These are phyloP conservation scores for Eucommia ulmoides DNA, from an alignment of 257 asterid species.

Conservation along the genomic window DNA sequence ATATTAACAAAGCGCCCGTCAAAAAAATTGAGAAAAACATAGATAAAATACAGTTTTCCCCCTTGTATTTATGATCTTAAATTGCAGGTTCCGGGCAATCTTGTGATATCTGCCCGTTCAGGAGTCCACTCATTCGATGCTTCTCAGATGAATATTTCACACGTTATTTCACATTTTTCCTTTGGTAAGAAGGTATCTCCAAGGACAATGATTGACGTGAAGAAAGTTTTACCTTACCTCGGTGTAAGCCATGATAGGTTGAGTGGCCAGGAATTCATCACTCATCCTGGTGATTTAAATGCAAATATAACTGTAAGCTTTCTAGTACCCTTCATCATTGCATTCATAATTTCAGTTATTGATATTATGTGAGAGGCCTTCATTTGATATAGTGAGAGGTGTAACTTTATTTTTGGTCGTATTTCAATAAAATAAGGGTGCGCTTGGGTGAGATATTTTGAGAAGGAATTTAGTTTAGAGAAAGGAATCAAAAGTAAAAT, in stretches of 20 bases:
- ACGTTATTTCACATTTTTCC: slow-evolving; percentile 59
- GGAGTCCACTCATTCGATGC: slow-evolving; percentile 88
- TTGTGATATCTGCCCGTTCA: slow-evolving; percentile 82
- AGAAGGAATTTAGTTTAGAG: too few relatives aligned
- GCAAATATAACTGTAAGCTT: slow-evolving; percentile 89
- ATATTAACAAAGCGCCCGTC: too few relatives aligned
- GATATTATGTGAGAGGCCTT: too few relatives aligned
- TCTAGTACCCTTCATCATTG: slow-evolving; percentile 8
- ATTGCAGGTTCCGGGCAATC: slow-evolving; percentile 91
- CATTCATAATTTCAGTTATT: too few relatives aligned
- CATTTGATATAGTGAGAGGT: too few relatives aligned
- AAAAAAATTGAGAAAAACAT: neutral
- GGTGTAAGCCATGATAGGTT: slow-evolving; percentile 73
- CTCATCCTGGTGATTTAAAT: slow-evolving; percentile 71
- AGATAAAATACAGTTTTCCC: too few relatives aligned
- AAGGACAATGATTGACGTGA: slow-evolving; percentile 53
- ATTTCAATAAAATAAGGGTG: too few relatives aligned
- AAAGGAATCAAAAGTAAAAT: too few relatives aligned
- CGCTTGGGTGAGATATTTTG: too few relatives aligned
- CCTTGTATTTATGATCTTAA: slow-evolving; percentile 8
- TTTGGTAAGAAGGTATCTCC: slow-evolving; percentile 78
- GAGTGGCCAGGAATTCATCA: slow-evolving; percentile 59
- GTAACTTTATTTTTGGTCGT: too few relatives aligned
- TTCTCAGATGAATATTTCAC: slow-evolving; percentile 98
- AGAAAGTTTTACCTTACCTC: slow-evolving; percentile 60